Evolutionary conservation across 2,329 filamentous ascomycete species (phyloP).

Genomic region (Diaporthe citriasiana): DNA sequence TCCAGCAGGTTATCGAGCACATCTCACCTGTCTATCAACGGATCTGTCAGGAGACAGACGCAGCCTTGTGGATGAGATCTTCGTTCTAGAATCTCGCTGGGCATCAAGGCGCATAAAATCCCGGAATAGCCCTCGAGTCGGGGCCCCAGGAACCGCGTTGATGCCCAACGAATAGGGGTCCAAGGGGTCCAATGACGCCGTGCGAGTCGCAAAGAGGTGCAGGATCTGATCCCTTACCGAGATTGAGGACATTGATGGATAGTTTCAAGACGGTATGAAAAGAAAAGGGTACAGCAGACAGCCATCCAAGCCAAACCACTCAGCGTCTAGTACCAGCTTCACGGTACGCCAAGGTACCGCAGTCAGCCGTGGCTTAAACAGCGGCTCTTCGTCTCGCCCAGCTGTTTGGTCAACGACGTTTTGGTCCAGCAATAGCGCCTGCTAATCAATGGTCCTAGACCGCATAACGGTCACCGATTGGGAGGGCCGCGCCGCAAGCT

Average conservation of each 20-base stretch:
- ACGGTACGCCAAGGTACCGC: conserved; percentile 24
- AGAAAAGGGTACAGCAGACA: conserved; percentile 2
- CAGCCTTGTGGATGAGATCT: conserved; percentile 39
- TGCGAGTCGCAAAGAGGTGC: conserved; percentile 18
- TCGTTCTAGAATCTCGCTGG: conserved; percentile 31
- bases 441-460: not conserved
- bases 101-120: conserved; percentile 36
- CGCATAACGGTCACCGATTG: conserved; percentile 23
- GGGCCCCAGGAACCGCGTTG: conserved; percentile 34
- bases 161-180: conserved; percentile 39
- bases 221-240: conserved; percentile 29
- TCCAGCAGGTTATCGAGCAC: conserved; percentile 8
- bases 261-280: conserved; percentile 33
- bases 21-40: conserved; percentile 22
- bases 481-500: conserved; percentile 38
- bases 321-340: not conserved
- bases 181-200: conserved; percentile 21
- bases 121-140: conserved; percentile 27
- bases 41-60: conserved; percentile 32
- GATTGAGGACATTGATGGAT: conserved; percentile 35
- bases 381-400: conserved; percentile 19
- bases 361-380: conserved; percentile 21
- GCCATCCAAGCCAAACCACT: conserved; percentile 14
- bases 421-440: conserved; percentile 24
- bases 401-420: conserved; percentile 20